Evolutionary conservation across 1,139 yeast species (phyloP).

Genomic region (Taphrina populina): DNA sequence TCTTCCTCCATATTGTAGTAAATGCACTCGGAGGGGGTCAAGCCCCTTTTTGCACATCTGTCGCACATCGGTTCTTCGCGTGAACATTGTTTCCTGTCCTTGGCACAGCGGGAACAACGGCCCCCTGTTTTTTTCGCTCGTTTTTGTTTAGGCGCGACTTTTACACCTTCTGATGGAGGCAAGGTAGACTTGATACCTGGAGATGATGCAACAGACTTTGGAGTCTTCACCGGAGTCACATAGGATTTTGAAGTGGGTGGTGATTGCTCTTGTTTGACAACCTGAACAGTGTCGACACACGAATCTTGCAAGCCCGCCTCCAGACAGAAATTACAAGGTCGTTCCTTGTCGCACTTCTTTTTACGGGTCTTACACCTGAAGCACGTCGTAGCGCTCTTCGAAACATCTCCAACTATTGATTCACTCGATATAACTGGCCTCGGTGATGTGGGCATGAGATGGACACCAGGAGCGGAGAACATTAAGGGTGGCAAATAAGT

Average conservation of each 20-base stretch:
- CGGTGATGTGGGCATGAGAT: background rate
- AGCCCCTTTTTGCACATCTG: constrained; percentile 2
- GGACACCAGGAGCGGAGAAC: no score
- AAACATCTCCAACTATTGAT: background rate
- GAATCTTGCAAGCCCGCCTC: constrained; percentile 13
- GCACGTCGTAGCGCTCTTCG: constrained; percentile 13
- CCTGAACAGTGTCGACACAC: constrained; percentile 10
- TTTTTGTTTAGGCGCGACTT: background rate
- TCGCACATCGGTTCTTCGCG: constrained; percentile 18
- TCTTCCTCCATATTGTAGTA: no score
- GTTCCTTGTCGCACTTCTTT: constrained; percentile 21
- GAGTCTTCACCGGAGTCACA: no score
- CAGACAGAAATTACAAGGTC: constrained; percentile 17
- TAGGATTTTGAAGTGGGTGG: background rate
- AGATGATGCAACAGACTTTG: no score
- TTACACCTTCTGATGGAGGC: no score
- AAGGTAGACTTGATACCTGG: no score
- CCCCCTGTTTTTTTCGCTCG: background rate
- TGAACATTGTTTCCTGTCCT: constrained; percentile 5
- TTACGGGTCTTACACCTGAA: constrained; percentile 29
- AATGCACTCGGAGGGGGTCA: constrained; percentile 3
- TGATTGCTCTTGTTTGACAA: background rate
- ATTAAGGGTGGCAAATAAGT: constrained; percentile 13
- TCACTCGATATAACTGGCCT: no score
- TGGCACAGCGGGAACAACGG: constrained; percentile 8